These are phyloP conservation scores for Rhizopogon vesiculosus DNA, from an alignment of 768 basidiomycete genomes.

Conservation along the genomic window DNA sequence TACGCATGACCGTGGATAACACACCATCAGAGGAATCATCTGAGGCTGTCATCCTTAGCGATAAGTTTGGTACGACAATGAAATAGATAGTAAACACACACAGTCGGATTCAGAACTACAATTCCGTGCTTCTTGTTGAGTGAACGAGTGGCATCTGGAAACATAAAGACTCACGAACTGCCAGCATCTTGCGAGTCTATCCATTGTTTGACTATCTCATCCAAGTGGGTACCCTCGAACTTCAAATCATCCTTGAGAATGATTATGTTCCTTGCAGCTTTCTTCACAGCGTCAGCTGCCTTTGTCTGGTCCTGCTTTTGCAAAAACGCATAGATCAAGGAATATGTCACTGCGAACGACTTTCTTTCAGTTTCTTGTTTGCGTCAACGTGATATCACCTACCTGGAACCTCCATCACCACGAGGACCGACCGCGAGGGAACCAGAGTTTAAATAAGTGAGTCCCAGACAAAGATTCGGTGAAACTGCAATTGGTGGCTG, in stretches of 20 bases:
- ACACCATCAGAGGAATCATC: conserved; percentile 25
- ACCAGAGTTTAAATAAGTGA: not conserved
- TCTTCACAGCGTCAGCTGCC: conserved; percentile 70
- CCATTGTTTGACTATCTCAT: conserved; percentile 67
- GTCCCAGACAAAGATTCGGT: not conserved
- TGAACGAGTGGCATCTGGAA: not conserved
- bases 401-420: conserved; percentile 52
- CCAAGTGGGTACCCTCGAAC: conserved; percentile 49
- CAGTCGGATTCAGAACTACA: conserved; percentile 13
- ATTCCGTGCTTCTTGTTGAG: conserved; percentile 1
- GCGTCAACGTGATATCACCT: conserved; percentile 11
- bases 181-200: conserved; percentile 30
- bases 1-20: not conserved
- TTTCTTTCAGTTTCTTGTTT: not conserved
- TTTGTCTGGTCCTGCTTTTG: conserved; percentile 59
- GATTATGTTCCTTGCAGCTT: conserved; percentile 61
- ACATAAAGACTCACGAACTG: conserved; percentile 19
- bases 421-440: not conserved
- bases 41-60: conserved; percentile 12
- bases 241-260: conserved; percentile 52
- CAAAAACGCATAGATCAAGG: conserved; percentile 72
- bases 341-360: conserved; percentile 57
- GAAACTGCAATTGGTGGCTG: not conserved
- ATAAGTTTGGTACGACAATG: conserved; percentile 1
- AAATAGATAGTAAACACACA: conserved; percentile 13